Conservation (phyloP, 306 rosid genomes). For the Mucuna pruriens region DNA sequence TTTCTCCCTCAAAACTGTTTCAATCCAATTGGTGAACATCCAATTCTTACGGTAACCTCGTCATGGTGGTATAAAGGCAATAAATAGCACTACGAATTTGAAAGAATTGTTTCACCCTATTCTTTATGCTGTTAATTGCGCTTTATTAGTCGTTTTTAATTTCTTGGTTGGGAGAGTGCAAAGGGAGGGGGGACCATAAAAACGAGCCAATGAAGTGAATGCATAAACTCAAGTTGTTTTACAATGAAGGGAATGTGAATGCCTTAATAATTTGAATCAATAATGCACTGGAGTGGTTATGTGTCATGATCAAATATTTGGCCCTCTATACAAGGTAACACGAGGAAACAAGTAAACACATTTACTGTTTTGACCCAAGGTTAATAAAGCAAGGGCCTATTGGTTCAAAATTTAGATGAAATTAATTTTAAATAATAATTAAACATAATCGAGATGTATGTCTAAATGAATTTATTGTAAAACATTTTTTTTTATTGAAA, state of each 20-base stretch:
- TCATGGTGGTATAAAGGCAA: neutral
- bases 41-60: neutral
- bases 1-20: neutral
- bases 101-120: neutral
- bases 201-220: neutral
- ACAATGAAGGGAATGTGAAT: neutral
- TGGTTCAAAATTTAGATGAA: neutral
- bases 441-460: neutral
- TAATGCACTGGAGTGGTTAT: constrained; percentile 7
- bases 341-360: neutral
- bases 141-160: neutral
- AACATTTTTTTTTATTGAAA: neutral
- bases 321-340: neutral
- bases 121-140: neutral
- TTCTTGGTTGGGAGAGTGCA: neutral
- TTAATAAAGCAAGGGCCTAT: neutral
- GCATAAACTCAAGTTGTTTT: neutral
- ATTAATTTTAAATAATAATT: neutral
- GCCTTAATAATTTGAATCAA: neutral
- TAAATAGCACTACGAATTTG: neutral
- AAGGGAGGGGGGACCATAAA: neutral
- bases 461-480: neutral
- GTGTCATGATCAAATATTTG: neutral
- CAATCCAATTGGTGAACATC: neutral
- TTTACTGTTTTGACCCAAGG: neutral